Evolutionary conservation across 768 basidiomycete genomes (phyloP), one percentile per base, ranked within the genome.

Genomic region (Boletus coccyginus): DNA sequence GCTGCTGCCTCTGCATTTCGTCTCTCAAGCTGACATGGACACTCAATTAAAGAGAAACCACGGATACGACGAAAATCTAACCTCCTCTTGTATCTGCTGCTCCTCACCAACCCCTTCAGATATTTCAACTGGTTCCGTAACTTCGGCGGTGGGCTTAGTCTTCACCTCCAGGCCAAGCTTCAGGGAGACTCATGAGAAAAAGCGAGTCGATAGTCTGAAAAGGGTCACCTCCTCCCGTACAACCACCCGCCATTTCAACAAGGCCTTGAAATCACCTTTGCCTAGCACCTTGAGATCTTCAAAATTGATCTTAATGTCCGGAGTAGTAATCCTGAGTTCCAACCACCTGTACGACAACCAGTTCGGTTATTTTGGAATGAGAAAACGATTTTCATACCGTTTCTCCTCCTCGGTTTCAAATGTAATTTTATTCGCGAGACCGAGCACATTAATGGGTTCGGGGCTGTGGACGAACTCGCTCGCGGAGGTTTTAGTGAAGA

Each of bases 241-340:
- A 7, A 85, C 83, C 42, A 85, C 73, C 48, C 97, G 82, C 96
- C 96, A 99, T 75, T 88, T 98, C 55, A 98, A 77, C 52, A 99
- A 75, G 10, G 81, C 67, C 71, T 98, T 98, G 78, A 99, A 99
- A 68, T 99, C 97, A 31, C 95, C 90, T 75, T 98, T 99, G 35
- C 97, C 97, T 35, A 99, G 76, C 5, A 99, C 97, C 70, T 96
- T 98, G 61, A 99, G 78, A 78, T 99, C 97, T 21, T 87, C 83
- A 62, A 87, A 89, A 69, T 91, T 93, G n/a, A 80, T 77, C 68
- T 84, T 83, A 59, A 98, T 77, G 51, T 98, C 96, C 0, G 77
- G 69, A 3, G 89, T 88, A 21, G 93, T 97, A 54, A 87, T 74
- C 47, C 83, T 79, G 48, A 87, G 73, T 49, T 76, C 77, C 33